Percentiles rank a stretch among this genome's conserved stretches.
These are phyloP conservation scores for Hypoxylon sp. DNA, from an alignment of 2,329 filamentous ascomycete species.

Conservation along the genomic window DNA sequence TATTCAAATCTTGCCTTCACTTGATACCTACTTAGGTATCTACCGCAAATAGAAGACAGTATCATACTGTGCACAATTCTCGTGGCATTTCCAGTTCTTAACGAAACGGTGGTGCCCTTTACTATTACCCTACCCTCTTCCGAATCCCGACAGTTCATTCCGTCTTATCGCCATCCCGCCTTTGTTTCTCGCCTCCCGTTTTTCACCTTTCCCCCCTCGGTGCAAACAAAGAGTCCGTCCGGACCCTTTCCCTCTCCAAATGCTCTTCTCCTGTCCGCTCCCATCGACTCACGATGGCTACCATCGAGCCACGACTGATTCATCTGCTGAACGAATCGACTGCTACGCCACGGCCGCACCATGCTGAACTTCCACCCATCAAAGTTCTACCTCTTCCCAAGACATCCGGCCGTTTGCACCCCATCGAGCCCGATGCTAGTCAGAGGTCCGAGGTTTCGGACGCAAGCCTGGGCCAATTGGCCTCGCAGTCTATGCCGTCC, in stretches of 20 bases:
- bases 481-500: slow-evolving; percentile 51
- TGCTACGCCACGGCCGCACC: slow-evolving; percentile 63
- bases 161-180: slow-evolving; percentile 33
- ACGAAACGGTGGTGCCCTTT: slow-evolving; percentile 28
- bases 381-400: slow-evolving; percentile 64
- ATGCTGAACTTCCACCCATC: slow-evolving; percentile 69
- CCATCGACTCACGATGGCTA: slow-evolving; percentile 68
- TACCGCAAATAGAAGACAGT: slow-evolving; percentile 23
- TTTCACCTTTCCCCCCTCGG: slow-evolving; percentile 41
- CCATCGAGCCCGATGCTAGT: slow-evolving; percentile 66
- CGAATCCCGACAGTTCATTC: slow-evolving; percentile 29
- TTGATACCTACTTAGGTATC: background rate
- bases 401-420: slow-evolving; percentile 60
- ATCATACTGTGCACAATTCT: slow-evolving; percentile 36
- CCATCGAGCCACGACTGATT: slow-evolving; percentile 77
- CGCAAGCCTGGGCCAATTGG: slow-evolving; percentile 48
- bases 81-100: slow-evolving; percentile 15
- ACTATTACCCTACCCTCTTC: slow-evolving; percentile 24
- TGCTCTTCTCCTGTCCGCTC: slow-evolving; percentile 55
- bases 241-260: slow-evolving; percentile 53
- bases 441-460: slow-evolving; percentile 59
- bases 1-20: slow-evolving; percentile 20
- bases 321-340: slow-evolving; percentile 73
- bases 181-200: slow-evolving; percentile 29
- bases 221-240: slow-evolving; percentile 40